These are phyloP conservation scores for Noccaea caerulescens DNA, from an alignment of 345 rosid genomes.

Conservation along the genomic window DNA sequence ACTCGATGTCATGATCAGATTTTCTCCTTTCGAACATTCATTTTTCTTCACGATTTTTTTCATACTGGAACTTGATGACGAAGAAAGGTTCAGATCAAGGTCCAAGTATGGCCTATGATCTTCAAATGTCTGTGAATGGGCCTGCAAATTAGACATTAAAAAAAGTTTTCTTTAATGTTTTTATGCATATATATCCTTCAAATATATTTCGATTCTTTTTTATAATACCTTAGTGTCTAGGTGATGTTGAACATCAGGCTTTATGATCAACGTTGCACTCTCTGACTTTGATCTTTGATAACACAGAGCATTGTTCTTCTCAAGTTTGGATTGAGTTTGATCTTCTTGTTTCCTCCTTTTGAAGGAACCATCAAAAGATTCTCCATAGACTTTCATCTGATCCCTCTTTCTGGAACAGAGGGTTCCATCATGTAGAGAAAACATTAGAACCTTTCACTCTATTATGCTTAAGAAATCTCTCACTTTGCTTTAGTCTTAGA, in stretches of 20 bases:
- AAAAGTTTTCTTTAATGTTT: conserved; percentile 14
- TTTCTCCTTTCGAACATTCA: conserved; percentile 25
- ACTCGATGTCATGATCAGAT: conserved; percentile 28
- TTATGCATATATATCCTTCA: background rate
- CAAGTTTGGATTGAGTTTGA: conserved; percentile 31
- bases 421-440: conserved; percentile 25
- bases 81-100: conserved; percentile 66
- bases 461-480: conserved; percentile 16
- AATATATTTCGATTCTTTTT: background rate
- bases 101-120: conserved; percentile 59
- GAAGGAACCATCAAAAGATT: conserved; percentile 37
- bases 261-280: background rate
- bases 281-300: conserved; percentile 31
- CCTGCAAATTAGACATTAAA: conserved; percentile 8
- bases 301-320: conserved; percentile 33
- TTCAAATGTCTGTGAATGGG: conserved; percentile 44
- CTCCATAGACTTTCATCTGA: conserved; percentile 20
- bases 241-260: conserved; percentile 33
- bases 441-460: conserved; percentile 31
- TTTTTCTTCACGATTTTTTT: conserved; percentile 33
- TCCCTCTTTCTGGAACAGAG: conserved; percentile 37
- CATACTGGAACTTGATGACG: conserved; percentile 45
- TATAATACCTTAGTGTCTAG: conserved; percentile 36
- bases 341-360: conserved; percentile 36
- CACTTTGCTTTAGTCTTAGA: conserved; percentile 31